phyloP scores from a whole-genome alignment of 1,284 basidiomycete genomes.

The Farysia itapuensis region DNA sequence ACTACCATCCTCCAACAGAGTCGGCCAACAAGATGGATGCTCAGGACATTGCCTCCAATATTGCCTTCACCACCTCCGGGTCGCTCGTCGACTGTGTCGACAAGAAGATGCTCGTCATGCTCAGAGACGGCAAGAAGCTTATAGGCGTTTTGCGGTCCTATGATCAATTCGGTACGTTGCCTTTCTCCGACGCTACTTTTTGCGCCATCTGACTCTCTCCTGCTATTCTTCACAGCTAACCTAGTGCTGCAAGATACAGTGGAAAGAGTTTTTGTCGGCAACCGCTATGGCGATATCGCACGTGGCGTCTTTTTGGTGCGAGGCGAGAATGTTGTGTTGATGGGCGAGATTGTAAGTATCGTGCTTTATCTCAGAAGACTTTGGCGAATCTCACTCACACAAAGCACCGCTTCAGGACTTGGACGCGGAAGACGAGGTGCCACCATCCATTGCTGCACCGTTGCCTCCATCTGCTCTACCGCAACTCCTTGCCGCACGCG shows the following conservation, averaged over 20 bases:
- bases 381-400: no score
- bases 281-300: conserved; percentile 74
- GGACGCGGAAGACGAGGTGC: conserved; percentile 55
- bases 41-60: conserved; percentile 53
- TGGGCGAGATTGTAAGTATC: conserved; percentile 88
- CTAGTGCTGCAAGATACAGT: conserved; percentile 69
- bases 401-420: no score
- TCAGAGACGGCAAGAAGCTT: conserved; percentile 93
- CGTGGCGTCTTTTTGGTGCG: conserved; percentile 89
- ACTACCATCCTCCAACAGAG: no score
- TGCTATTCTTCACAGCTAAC: conserved; percentile 76
- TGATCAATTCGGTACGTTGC: conserved; percentile 89
- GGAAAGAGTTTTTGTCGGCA: conserved; percentile 73
- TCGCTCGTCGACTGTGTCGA: conserved; percentile 57
- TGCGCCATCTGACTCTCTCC: no score
- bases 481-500: conserved; percentile 40
- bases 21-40: conserved; percentile 51
- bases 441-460: conserved; percentile 44
- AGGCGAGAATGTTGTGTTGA: conserved; percentile 95
- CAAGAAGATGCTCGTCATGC: conserved; percentile 93
- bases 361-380: no score
- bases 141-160: conserved; percentile 95
- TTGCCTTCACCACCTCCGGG: conserved; percentile 58
- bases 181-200: not conserved
- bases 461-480: conserved; percentile 45